phyloP scores from a whole-genome alignment of 441 rosid genomes.

The Pelargonium citronellum region DNA sequence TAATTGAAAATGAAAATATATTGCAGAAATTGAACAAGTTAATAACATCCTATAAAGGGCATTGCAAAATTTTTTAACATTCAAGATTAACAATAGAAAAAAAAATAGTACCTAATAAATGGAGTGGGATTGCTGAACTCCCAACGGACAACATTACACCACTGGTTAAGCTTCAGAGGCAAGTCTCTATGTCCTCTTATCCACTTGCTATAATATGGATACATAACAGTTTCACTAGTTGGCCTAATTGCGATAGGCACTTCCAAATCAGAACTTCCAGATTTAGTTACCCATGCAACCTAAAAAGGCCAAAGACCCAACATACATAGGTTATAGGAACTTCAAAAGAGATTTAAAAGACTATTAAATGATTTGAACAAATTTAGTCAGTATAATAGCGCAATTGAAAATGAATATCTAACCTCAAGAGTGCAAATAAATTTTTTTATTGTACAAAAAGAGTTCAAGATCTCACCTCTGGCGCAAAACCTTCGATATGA shows the following conservation, averaged over 20 bases:
- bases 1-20: neutral
- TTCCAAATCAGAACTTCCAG: conserved; percentile 89
- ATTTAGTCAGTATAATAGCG: too few species aligned
- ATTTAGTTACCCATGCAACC: conserved; percentile 99
- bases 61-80: neutral
- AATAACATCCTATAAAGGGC: neutral
- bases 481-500: conserved; percentile 93
- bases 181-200: conserved; percentile 95
- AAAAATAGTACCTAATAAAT: conserved; percentile 66
- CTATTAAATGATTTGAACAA: too few species aligned
- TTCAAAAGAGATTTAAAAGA: conserved; percentile 6
- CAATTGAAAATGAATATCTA: neutral
- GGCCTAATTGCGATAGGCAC: conserved; percentile 94
- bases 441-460: neutral
- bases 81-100: conserved; percentile 5
- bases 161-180: conserved; percentile 92
- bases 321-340: neutral
- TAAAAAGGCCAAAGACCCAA: conserved; percentile 24
- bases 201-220: conserved; percentile 94
- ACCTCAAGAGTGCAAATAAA: neutral
- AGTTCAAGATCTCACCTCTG: conserved; percentile 58
- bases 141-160: conserved; percentile 99
- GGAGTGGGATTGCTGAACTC: conserved; percentile 99
- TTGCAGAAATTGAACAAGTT: neutral
- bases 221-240: conserved; percentile 98